Evolutionary conservation across 441 rosid genomes (phyloP).

Genomic region (Hura crepitans): DNA sequence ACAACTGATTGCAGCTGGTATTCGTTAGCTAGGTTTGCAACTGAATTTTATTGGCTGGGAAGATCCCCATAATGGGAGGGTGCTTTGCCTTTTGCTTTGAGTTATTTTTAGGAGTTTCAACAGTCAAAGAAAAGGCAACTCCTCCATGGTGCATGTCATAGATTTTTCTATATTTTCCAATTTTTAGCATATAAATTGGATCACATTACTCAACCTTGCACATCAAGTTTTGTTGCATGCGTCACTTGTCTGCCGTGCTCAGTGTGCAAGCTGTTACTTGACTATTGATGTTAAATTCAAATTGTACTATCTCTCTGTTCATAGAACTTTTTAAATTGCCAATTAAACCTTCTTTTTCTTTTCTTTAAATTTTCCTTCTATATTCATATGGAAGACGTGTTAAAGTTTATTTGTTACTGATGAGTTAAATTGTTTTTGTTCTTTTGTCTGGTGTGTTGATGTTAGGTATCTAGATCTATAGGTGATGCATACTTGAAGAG

Average conservation of each 20-base stretch:
- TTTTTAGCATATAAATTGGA: neutral
- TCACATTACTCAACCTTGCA: constrained; percentile 10
- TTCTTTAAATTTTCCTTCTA: neutral
- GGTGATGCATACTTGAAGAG: constrained; percentile 91
- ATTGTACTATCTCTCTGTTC: neutral
- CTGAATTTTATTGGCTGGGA: constrained; percentile 9
- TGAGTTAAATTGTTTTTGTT: constrained; percentile 9
- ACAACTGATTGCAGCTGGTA: neutral
- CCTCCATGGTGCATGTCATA: neutral
- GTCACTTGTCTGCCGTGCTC: neutral
- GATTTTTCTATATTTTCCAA: neutral
- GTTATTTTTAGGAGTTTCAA: neutral
- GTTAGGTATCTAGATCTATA: constrained; percentile 83
- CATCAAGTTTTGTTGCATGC: neutral
- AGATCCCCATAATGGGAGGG: neutral
- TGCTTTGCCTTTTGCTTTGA: neutral
- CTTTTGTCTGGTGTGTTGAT: constrained; percentile 21
- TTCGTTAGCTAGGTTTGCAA: neutral
- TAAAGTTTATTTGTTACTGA: neutral
- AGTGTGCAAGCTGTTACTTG: neutral
- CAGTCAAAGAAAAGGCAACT: neutral
- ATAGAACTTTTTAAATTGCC: too few relatives aligned
- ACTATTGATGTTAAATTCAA: neutral
- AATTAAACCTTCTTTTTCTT: too few relatives aligned
- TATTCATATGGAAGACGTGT: neutral